Percentiles rank a stretch among this genome's conserved stretches.
phyloP scores from a whole-genome alignment of 2,329 filamentous ascomycete genomes.

The Aspergillus hortae region DNA sequence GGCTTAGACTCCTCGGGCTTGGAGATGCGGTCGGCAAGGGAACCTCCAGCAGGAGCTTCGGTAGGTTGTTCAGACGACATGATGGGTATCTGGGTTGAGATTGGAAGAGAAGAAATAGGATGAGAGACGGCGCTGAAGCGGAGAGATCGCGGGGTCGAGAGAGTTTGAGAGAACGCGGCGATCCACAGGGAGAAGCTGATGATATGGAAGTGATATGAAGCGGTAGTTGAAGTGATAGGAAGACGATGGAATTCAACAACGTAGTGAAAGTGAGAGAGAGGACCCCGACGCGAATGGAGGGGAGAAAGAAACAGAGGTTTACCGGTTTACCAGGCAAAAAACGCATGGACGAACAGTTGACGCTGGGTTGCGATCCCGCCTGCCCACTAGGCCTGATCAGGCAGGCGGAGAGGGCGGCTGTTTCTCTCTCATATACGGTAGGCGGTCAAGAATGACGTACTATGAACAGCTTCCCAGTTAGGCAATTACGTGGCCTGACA shows the following conservation, averaged over 20 bases:
- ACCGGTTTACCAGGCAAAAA: too few relatives aligned
- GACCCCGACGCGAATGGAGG: too few relatives aligned
- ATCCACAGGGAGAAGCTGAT: neutral
- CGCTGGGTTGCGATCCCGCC: too few relatives aligned
- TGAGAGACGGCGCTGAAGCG: neutral
- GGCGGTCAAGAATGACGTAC: slow-evolving; percentile 12
- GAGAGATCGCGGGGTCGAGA: slow-evolving; percentile 6
- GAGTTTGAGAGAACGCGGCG: neutral
- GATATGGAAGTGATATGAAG: too few relatives aligned
- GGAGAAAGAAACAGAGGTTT: too few relatives aligned
- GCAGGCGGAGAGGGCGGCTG: too few relatives aligned
- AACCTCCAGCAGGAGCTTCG: slow-evolving; percentile 31
- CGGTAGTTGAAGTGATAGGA: too few relatives aligned
- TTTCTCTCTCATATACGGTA: neutral
- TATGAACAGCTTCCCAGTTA: neutral
- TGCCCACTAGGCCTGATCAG: too few relatives aligned
- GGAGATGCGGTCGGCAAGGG: slow-evolving; percentile 49
- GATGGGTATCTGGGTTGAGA: slow-evolving; percentile 2
- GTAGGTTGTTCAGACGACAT: slow-evolving; percentile 39
- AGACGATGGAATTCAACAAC: too few relatives aligned
- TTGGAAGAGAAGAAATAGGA: neutral
- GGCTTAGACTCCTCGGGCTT: slow-evolving; percentile 33
- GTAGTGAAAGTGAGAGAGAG: too few relatives aligned
- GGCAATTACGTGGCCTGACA: slow-evolving; percentile 16
- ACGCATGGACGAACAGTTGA: too few relatives aligned